Base-by-base conservation (phyloP, 2,329 filamentous ascomycete species). In the Sclerotinia glacialis region DNA sequence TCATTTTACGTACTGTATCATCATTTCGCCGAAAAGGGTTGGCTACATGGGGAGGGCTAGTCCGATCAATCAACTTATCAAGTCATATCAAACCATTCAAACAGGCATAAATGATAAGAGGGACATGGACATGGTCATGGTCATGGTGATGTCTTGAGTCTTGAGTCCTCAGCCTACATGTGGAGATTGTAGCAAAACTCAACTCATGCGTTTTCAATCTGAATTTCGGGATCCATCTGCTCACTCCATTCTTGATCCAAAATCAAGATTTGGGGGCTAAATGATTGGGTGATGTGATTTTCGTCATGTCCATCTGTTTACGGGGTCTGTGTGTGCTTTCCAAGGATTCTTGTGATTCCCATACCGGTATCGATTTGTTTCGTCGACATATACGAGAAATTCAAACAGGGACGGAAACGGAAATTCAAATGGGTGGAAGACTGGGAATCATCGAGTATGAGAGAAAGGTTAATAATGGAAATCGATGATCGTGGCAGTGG, bases 1-100 rank as follows among this genome's bases (percentile, higher is more conserved):
- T 53, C 54, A 47, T 65, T 65, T 65, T 65, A 65, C 55, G 64
- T 65, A 61, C 28, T 40, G 18, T 61, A 52, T 60, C 64, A 60
- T 50, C 21, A 65, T 60, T 65, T 61, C 46, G 64, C 64, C 64
- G 64, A 61, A 26, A 34, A 60, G n/a, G 23, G 37, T 47, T 47
- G 26, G 21, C 11, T 31, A 56, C 52, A 65, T 47, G 53, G 62
- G 53, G 37, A 21, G n/a, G 23, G 42, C 54, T 59, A 31, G 52
- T 59, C 50, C 47, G 52, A 47, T 50, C 46, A n/a, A 16, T 50
- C 26, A 50, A 47, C 58, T 12, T 8, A 34, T 60, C 18, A 18
- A 62, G 31, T 31, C n/a, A 40, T 31, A 9, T 52, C 23, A 56
- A 47, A 31, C 26, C 55, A 46, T 59, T 60, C 44, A 47, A 46